Base-by-base conservation (phyloP, 1,284 basidiomycete genomes). In the Wolfiporia cocos region DNA sequence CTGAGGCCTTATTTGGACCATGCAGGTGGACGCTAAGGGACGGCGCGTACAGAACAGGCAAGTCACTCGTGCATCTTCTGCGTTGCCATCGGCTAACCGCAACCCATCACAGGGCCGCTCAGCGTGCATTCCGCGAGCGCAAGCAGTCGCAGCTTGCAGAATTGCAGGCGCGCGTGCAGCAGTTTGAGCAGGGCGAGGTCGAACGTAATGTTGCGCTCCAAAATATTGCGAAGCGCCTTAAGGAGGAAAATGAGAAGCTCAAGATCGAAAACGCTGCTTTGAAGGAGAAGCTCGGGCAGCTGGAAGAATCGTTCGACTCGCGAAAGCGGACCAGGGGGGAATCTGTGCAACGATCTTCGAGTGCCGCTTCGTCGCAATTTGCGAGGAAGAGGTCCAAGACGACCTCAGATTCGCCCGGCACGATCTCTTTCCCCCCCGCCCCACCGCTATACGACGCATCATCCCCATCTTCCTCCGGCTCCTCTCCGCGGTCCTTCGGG, bases 81-180 rank as follows among this genome's bases (percentile, higher is more conserved):
- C 22, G 21, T 24, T 43, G 5, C 23, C 10, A 9, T 11, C 39
- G 11, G 23, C 21, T 12, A 18, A 34, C 39, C 12, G 40, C 30
- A 39, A 34, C 20, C 15, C 37, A 44, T 7, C 52, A 61, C 49
- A 94, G 92, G 49, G 87, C 87, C 30, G 90, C 90, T 4, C 92
- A 95, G 60, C 81, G 92, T 34, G 91, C 92, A 3, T 93, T 94
- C 63, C 78, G 92, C 29, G 92, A 93, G 55, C 80, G 92, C 46
- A 91, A 90, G 60, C 90, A 93, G 57, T 85, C 86, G 19, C 92
- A 93, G 57, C 81, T 94, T 32, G 78, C 83, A n/a, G 91, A 92
- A 41, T 76, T 94, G 24, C 90, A 94, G 65, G 86, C 89, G 47
- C 84, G 90, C 34, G 71, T 94, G 38, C 81, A 88, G 49, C 78